A percentile compares a stretch with the other conserved stretches of the same genome.
phyloP scores from a whole-genome alignment of 2,329 filamentous ascomycete genomes.

The Diaporthe sp. region DNA sequence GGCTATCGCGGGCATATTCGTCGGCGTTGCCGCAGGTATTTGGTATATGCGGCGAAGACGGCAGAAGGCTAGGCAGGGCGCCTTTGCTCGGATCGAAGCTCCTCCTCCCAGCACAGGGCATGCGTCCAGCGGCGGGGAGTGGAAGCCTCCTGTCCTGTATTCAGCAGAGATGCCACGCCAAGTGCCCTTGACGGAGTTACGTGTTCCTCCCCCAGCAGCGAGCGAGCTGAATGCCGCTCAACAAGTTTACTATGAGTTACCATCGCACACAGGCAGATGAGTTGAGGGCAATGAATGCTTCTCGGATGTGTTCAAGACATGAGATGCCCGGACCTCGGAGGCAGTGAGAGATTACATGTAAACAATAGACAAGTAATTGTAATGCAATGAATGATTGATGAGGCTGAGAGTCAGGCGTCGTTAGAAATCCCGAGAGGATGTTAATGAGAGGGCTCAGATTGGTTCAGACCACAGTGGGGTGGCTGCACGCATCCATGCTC shows the following conservation, averaged over 20 bases:
- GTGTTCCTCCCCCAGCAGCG: not conserved
- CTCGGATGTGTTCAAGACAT: not conserved
- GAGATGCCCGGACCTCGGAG: not conserved
- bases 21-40: not conserved
- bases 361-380: not conserved
- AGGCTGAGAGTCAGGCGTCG: not conserved
- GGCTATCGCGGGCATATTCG: not conserved
- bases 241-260: slow-evolving; percentile 16
- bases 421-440: not conserved
- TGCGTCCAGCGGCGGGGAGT: not conserved
- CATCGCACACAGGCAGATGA: not conserved
- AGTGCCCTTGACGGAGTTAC: not conserved
- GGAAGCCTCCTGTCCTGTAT: not conserved
- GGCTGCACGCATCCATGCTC: slow-evolving; percentile 21
- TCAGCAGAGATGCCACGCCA: not conserved
- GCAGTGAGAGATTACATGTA: not conserved
- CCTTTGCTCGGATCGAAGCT: slow-evolving; percentile 6
- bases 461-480: not conserved
- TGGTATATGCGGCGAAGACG: slow-evolving; percentile 3
- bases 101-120: not conserved
- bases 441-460: not conserved
- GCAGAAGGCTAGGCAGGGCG: slow-evolving; percentile 7
- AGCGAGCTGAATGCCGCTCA: not conserved
- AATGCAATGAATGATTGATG: not conserved
- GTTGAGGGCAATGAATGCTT: not conserved